Evolutionary conservation across 345 rosid genomes (phyloP), one percentile per base, ranked within the genome.

Genomic region (Microcos paniculata): DNA sequence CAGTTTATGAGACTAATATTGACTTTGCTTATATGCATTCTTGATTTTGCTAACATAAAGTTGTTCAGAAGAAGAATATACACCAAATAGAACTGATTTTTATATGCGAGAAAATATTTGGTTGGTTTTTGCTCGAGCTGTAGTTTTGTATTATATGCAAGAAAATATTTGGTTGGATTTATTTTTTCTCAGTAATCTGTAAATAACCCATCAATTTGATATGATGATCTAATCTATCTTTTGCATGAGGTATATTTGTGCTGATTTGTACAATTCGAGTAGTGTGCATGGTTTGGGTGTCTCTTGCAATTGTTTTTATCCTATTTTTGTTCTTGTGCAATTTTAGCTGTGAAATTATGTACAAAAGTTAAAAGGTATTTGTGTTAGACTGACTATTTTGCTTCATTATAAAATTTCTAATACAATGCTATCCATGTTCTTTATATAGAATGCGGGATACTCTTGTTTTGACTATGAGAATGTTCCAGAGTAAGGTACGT

Each of bases 401-500:
- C 48, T 43, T 65, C n/a, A 65, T 23, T 23, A 40, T n/a, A 11
- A 15, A 49, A 10, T 30, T 70, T 49, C 13, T 70, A 49, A 70
- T 30, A 28, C 66, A 66, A 40, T 67, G 21, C n/a, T 42, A 4
- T 75, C 76, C 38, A 48, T 75, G 26, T 53, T 30, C 21, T 46
- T 56, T 21, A 16, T 83, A 79, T 68, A 92, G 97, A 61, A 82
- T 80, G 83, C 93, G 97, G n/a, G 97, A 92, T 80, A 82, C 90
- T 9, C 81, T 92, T 30, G 94, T 88, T 62, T 83, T 92, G 84
- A 87, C 91, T 10, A 79, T 87, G 89, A 83, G 97, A 81, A 82
- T 77, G 88, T 87, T 92, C 85, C 94, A 87, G 77, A 90, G 84
- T 84, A 89, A 88, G 93, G 97, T 92, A 85, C 73, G 48, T 69